These are phyloP conservation scores for Umbilicus rupestris DNA, from an alignment of 164 flowering plant genomes.

Conservation along the genomic window DNA sequence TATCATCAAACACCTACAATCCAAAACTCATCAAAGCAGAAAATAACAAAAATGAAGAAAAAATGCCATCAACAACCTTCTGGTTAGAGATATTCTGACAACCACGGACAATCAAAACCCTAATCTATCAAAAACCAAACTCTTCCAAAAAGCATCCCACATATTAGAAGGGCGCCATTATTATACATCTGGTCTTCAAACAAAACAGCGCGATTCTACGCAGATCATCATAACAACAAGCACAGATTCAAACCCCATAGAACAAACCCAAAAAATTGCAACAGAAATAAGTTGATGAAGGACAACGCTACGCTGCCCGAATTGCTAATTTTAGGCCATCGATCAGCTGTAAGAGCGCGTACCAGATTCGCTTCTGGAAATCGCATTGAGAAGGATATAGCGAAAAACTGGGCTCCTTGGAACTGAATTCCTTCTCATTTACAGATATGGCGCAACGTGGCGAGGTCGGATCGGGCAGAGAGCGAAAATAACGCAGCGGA, in stretches of 20 bases:
- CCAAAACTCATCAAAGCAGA: not conserved
- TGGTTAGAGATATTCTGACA: no score
- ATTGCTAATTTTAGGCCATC: not conserved
- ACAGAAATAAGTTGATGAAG: not conserved
- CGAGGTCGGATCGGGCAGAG: not conserved
- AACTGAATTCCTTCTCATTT: not conserved
- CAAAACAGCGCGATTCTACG: no score
- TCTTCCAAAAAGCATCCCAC: not conserved
- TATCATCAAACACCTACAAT: slow-evolving; percentile 5
- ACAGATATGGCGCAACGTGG: not conserved
- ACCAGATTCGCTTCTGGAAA: slow-evolving; percentile 4
- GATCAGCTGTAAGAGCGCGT: not conserved
- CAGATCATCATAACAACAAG: no score
- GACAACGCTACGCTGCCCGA: not conserved
- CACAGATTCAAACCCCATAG: not conserved
- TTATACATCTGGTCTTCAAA: no score
- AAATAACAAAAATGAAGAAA: not conserved
- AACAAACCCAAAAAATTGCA: not conserved
- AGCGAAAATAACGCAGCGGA: not conserved
- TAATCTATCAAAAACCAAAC: not conserved
- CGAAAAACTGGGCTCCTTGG: not conserved
- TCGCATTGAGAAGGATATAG: not conserved
- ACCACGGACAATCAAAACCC: no score
- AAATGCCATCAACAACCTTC: not conserved
- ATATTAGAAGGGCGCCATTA: no score